Base-by-base conservation (phyloP, 306 rosid species). In the Trifolium repens region DNA sequence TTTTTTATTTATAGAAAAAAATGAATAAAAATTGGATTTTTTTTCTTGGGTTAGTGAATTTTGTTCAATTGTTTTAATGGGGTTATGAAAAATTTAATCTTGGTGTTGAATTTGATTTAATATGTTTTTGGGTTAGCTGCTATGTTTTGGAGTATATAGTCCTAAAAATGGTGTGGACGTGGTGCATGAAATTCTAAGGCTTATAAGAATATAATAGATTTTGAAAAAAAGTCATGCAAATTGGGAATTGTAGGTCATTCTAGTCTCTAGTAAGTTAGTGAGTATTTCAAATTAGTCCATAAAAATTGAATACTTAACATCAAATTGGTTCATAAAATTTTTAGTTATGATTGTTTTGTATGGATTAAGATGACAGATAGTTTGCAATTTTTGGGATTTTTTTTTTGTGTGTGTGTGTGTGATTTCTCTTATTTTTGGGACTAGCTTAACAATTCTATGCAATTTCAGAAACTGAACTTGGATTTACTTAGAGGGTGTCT, bases 401-500 rank as follows among this genome's bases (percentile, higher is more conserved):
- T 16, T 16, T 27, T 8, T 22, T 17, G 30, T 64, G 39, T 32
- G 26, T 40, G 24, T 17, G 30, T 64, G 39, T 32, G 26, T 40
- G 8, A 39, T 64, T 64, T 64, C 15, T 37, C 49, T 64, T 64
- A 16, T 16, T 16, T 63, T 63, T n/a, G 69, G 69, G 27, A 35
- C 7, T n/a, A 64, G 8, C 69, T 8, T 16, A 64, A 64, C 32
- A 39, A 4, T 26, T n/a, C 1, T 15, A 19, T 64, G 49, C 26
- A 64, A 16, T 64, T 64, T 64, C 8, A 32, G 46, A 17, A 15
- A 35, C 22, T 37, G 17, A 62, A 32, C 16, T 62, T 14, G 47
- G 60, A 7, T 15, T 58, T 59, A 59, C 35, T 5, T 11, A 58
- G 64, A 58, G 39, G 40, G 15, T n/a, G 54, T 35, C 37, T 72